These are phyloP conservation scores for Fraxinus latifolia DNA, from an alignment of 305 asterid species.

Conservation along the genomic window DNA sequence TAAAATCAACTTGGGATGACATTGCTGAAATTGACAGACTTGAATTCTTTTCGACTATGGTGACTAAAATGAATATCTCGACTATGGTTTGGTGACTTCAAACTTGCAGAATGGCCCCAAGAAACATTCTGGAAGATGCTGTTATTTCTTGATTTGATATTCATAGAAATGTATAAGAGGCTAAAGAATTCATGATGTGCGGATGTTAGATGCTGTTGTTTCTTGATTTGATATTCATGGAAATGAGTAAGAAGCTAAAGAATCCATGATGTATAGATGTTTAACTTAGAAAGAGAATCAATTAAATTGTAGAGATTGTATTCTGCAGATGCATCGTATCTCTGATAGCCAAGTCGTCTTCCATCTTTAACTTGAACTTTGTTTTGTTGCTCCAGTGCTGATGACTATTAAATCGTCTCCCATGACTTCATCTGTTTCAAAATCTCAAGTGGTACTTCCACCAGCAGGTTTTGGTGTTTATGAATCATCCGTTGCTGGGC, in stretches of 20 bases:
- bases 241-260: not conserved
- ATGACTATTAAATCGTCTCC: constrained; percentile 42
- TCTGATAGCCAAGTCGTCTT: constrained; percentile 9
- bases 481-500: constrained; percentile 38
- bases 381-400: constrained; percentile 38
- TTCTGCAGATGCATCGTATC: not conserved
- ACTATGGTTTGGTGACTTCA: not conserved
- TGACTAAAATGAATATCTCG: not conserved
- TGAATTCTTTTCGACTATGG: not conserved
- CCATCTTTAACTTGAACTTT: constrained; percentile 6
- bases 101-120: not conserved
- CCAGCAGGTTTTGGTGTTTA: constrained; percentile 46
- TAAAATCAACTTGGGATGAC: not conserved
- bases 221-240: not conserved
- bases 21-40: not conserved
- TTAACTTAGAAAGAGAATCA: constrained; percentile 8
- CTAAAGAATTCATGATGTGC: not conserved
- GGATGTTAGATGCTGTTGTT: not conserved
- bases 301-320: not conserved
- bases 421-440: constrained; percentile 62
- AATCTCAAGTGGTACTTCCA: constrained; percentile 48
- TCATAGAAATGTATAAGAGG: constrained; percentile 5
- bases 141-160: not conserved
- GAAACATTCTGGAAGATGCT: not conserved
- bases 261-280: not conserved